Conservation (phyloP, 2,329 filamentous ascomycete species). For the Cryphonectria japonica region DNA sequence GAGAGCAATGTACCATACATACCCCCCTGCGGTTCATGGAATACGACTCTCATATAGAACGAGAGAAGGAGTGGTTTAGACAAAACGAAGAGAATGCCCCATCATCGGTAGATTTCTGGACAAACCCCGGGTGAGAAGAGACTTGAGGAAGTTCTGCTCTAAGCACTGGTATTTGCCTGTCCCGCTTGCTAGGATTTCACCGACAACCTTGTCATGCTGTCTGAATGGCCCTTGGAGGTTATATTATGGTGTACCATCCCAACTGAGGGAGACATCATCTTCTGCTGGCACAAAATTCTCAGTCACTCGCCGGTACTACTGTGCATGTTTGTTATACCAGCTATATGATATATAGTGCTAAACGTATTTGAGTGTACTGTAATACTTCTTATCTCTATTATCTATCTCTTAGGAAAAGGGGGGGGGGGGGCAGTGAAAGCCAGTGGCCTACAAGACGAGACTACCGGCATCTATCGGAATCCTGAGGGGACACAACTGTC, state of each 20-base stretch:
- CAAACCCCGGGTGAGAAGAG: neutral
- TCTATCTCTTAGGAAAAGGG: too few relatives aligned
- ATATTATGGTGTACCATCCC: neutral
- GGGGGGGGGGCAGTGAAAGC: too few relatives aligned
- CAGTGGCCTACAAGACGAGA: too few relatives aligned
- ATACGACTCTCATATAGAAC: neutral
- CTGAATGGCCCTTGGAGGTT: neutral
- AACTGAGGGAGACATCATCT: neutral
- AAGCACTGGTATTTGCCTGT: neutral
- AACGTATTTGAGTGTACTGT: neutral
- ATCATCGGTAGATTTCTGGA: neutral
- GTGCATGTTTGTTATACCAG: neutral
- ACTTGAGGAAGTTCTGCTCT: neutral
- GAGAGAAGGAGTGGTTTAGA: neutral
- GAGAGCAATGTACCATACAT: neutral
- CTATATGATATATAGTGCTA: neutral
- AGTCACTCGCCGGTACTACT: neutral
- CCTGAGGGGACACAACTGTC: too few relatives aligned
- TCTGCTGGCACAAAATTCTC: neutral
- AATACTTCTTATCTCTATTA: neutral
- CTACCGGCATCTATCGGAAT: too few relatives aligned
- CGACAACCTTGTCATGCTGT: neutral
- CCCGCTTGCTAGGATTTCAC: neutral
- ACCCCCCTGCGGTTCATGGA: neutral
- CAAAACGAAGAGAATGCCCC: neutral